Evolutionary conservation across 768 basidiomycete genomes (phyloP), one percentile per base, ranked within the genome.

Genomic region (Arthromyces matolae): DNA sequence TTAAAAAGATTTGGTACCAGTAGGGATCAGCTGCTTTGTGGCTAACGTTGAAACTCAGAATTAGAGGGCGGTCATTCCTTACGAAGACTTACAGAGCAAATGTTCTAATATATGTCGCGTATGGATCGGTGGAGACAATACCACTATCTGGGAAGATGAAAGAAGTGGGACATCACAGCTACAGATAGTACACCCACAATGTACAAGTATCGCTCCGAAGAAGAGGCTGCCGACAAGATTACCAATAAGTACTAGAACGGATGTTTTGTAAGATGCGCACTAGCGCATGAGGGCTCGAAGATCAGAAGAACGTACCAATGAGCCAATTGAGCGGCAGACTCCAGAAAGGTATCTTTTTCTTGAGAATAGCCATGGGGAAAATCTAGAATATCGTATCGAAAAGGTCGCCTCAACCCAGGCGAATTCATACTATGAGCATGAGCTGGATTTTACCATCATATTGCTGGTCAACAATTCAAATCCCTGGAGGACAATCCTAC

Each of bases 401-500:
- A 22, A 8, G 29, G n/a, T 4, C 25, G 16, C 23, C 5, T 27
- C 8, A 3, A 27, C n/a, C n/a, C n/a, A n/a, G n/a, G n/a, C n/a
- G n/a, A n/a, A n/a, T n/a, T n/a, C n/a, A n/a, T n/a, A n/a, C n/a
- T n/a, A n/a, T n/a, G n/a, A n/a, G n/a, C n/a, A n/a, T n/a, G n/a
- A n/a, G n/a, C n/a, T n/a, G n/a, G n/a, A 32, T 18, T 62, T 38
- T 51, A 85, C 84, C 83, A 89, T 78, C 78, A 89, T 80, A 58
- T 86, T 85, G 57, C 85, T 86, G 39, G 86, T 88, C 28, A 88
- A 61, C 1, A 89, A 73, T 48, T 89, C 86, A 35, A 80, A 71
- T 2, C 81, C 81, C 64, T 86, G 82, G 12, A 88, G 67, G 12
- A 84, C 75, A 50, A 89, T 86, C 86, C 86, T 88, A 52, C 13